phyloP scores from a whole-genome alignment of 176 grass and related monocot species.

The Carex pumila region DNA sequence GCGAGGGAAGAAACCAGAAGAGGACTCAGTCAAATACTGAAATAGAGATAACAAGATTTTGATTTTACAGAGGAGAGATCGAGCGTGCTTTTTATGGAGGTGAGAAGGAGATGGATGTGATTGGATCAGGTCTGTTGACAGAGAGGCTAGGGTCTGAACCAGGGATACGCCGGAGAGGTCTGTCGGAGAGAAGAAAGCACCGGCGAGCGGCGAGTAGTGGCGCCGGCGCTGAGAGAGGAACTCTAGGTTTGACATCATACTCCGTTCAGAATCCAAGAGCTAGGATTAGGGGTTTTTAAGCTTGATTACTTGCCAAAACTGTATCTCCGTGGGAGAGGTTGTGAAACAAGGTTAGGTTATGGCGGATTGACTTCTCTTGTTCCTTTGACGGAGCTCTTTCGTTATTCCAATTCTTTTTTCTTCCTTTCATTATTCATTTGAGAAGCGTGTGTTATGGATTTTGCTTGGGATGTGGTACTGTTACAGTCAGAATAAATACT shows the following conservation, averaged over 20 bases:
- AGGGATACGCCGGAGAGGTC: slow-evolving; percentile 36
- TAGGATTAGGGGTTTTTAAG: neutral
- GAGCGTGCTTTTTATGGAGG: slow-evolving; percentile 31
- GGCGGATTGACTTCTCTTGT: slow-evolving; percentile 20
- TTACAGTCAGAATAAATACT: neutral
- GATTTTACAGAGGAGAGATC: slow-evolving; percentile 29
- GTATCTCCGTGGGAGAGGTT: neutral
- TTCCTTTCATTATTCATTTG: neutral
- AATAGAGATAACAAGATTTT: slow-evolving; percentile 50
- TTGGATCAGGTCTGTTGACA: slow-evolving; percentile 20
- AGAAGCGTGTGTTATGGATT: slow-evolving; percentile 3
- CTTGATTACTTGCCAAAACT: neutral
- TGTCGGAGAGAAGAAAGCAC: slow-evolving; percentile 59
- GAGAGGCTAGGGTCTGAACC: slow-evolving; percentile 50
- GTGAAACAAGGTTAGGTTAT: neutral
- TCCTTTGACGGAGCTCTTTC: neutral
- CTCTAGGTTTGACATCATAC: slow-evolving; percentile 47
- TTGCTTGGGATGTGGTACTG: slow-evolving; percentile 1
- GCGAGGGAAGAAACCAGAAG: slow-evolving; percentile 13
- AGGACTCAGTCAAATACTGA: slow-evolving; percentile 9
- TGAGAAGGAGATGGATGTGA: slow-evolving; percentile 28
- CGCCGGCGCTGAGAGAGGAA: slow-evolving; percentile 52
- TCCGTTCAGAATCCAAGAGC: neutral
- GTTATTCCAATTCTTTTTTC: neutral
- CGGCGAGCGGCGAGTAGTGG: slow-evolving; percentile 37